Conservation (phyloP, 2,329 filamentous ascomycete genomes). For the Penicillium sp. region DNA sequence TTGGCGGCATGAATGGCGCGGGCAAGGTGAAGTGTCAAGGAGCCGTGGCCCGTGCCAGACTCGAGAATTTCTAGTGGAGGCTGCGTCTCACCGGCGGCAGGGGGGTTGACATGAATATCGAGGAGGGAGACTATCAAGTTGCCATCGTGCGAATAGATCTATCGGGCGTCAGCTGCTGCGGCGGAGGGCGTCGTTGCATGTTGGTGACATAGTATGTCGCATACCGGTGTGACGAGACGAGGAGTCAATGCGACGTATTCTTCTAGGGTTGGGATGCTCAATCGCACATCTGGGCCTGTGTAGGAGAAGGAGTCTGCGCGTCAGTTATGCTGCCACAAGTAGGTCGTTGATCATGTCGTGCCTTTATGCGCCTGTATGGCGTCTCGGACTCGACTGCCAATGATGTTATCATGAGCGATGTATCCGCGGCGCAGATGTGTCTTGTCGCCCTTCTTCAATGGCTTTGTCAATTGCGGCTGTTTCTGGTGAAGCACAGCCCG, state of each 20-base stretch:
- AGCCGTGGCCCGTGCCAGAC: constrained; percentile 82
- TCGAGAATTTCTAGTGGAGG: constrained; percentile 73
- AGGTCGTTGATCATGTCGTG: constrained; percentile 14
- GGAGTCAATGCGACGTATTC: constrained; percentile 71
- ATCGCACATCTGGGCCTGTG: constrained; percentile 52
- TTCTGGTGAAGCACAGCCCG: constrained; percentile 44
- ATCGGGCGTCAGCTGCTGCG: constrained; percentile 23
- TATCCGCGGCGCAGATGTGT: constrained; percentile 39
- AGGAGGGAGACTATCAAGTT: constrained; percentile 74
- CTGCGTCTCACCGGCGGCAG: constrained; percentile 32
- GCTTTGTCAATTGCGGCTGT: constrained; percentile 45
- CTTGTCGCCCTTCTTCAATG: constrained; percentile 41
- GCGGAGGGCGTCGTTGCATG: not conserved
- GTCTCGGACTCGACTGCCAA: constrained; percentile 64
- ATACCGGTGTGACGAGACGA: constrained; percentile 73
- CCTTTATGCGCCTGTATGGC: constrained; percentile 58
- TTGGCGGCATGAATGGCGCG: constrained; percentile 76
- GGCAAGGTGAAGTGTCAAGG: constrained; percentile 73
- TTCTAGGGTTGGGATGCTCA: constrained; percentile 68
- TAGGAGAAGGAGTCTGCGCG: not conserved
- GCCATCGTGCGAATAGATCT: constrained; percentile 76
- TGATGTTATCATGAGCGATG: constrained; percentile 58
- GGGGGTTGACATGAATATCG: constrained; percentile 65
- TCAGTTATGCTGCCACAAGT: constrained; percentile 1
- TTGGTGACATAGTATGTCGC: constrained; percentile 26